Conservation (phyloP, 306 rosid species). For the Vigna trinervia region DNA sequence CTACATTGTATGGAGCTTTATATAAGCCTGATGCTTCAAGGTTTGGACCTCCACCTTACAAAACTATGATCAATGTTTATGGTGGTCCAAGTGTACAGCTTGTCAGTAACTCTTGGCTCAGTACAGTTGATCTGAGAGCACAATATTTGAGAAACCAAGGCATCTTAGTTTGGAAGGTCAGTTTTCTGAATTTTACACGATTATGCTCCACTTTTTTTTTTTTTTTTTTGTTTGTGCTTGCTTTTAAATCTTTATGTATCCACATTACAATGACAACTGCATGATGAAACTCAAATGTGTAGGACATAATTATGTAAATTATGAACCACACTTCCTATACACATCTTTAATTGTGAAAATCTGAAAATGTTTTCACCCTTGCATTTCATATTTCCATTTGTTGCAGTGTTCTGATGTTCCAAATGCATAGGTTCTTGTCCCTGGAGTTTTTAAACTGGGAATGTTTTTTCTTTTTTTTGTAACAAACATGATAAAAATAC, state of each 20-base stretch:
- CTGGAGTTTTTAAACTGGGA: constrained; percentile 15
- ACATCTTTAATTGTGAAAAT: background rate
- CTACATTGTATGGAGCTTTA: constrained; percentile 72
- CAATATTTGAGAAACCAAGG: constrained; percentile 88
- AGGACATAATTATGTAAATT: constrained; percentile 12
- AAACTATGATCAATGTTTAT: constrained; percentile 85
- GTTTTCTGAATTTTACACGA: constrained; percentile 45
- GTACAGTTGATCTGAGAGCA: constrained; percentile 89
- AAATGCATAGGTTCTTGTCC: constrained; percentile 11
- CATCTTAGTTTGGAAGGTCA: constrained; percentile 94
- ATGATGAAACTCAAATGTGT: constrained; percentile 14
- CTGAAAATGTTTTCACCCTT: constrained; percentile 1
- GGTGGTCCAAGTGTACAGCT: constrained; percentile 97
- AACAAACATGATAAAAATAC: background rate
- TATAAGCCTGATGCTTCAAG: constrained; percentile 78
- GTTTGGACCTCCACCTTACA: constrained; percentile 97
- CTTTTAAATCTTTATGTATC: constrained; percentile 37
- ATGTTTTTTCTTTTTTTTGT: background rate
- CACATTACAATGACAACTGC: background rate
- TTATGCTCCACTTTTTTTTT: background rate
- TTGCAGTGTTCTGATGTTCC: constrained; percentile 31
- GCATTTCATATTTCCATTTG: constrained; percentile 8
- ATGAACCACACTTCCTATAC: background rate
- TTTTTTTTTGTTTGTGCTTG: background rate
- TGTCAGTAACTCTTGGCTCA: constrained; percentile 81